These are phyloP conservation scores for Isoetes taiwanensis DNA, from an alignment of 75 land plant species.

Conservation along the genomic window DNA sequence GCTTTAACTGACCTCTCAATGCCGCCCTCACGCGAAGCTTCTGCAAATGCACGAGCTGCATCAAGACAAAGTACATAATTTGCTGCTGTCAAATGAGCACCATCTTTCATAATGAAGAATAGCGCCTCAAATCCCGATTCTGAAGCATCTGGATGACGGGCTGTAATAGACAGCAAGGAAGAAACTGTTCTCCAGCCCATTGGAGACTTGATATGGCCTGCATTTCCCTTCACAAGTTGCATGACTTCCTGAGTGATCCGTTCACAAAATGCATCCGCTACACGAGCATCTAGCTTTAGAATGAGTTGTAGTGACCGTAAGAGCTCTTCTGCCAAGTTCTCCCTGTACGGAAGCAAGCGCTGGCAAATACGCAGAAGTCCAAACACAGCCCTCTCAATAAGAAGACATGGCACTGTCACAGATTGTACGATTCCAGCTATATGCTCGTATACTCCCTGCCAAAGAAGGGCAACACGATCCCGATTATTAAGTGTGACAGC, in stretches of 20 bases:
- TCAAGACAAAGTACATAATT: constrained; percentile 72
- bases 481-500: constrained; percentile 45
- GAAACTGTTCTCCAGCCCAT: constrained; percentile 84
- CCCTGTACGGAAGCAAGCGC: constrained; percentile 39
- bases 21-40: constrained; percentile 68
- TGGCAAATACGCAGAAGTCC: constrained; percentile 59
- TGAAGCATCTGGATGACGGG: constrained; percentile 91
- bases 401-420: constrained; percentile 60
- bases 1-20: constrained; percentile 68
- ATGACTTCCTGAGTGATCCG: constrained; percentile 87
- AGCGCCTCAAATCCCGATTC: constrained; percentile 88
- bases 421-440: constrained; percentile 58
- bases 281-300: constrained; percentile 87
- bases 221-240: constrained; percentile 88
- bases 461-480: constrained; percentile 47
- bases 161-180: constrained; percentile 72
- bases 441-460: constrained; percentile 75
- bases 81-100: constrained; percentile 67
- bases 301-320: constrained; percentile 92
- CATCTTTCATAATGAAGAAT: constrained; percentile 73
- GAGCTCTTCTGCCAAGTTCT: constrained; percentile 59
- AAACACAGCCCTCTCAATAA: constrained; percentile 77
- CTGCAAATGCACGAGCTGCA: constrained; percentile 79
- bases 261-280: constrained; percentile 92
- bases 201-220: constrained; percentile 65